Evolutionary conservation across 2,329 filamentous ascomycete genomes (phyloP).

Genomic region (Fusarium sp.): DNA sequence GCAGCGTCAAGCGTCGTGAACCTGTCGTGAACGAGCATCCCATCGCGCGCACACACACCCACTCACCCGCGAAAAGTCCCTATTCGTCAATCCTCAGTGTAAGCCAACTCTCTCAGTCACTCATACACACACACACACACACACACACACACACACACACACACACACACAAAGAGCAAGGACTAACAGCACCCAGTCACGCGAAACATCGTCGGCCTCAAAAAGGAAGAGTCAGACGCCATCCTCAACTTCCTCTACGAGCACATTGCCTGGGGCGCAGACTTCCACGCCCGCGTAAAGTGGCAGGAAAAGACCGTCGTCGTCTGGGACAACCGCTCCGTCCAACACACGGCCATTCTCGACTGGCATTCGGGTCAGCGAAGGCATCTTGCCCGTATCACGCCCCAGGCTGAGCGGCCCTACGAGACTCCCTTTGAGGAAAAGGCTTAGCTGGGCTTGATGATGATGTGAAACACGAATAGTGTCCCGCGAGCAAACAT

Average conservation of each 20-base stretch:
- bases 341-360: constrained; percentile 78
- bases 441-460: not conserved
- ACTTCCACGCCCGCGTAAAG: constrained; percentile 76
- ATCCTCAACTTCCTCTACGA: constrained; percentile 75
- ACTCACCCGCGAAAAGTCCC: constrained; percentile 81
- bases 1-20: too few species aligned
- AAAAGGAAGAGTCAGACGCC: constrained; percentile 85
- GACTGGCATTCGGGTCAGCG: constrained; percentile 85
- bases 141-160: too few species aligned
- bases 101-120: constrained; percentile 47
- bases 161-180: not conserved
- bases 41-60: constrained; percentile 85
- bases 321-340: constrained; percentile 86
- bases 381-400: constrained; percentile 82
- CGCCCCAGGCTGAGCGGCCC: constrained; percentile 81
- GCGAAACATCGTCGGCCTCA: constrained; percentile 80
- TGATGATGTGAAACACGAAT: not conserved
- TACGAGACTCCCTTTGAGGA: constrained; percentile 69
- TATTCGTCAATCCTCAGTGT: constrained; percentile 87
- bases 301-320: constrained; percentile 85
- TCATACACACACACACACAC: too few species aligned
- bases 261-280: constrained; percentile 64
- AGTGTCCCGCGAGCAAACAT: constrained; percentile 13
- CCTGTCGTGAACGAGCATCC: constrained; percentile 80
- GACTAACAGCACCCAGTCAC: constrained; percentile 64